A percentile compares a stretch with the other conserved stretches of the same genome.
Evolutionary conservation across 2,329 filamentous ascomycete species (phyloP).

Genomic region (Macroventuria anomochaeta): DNA sequence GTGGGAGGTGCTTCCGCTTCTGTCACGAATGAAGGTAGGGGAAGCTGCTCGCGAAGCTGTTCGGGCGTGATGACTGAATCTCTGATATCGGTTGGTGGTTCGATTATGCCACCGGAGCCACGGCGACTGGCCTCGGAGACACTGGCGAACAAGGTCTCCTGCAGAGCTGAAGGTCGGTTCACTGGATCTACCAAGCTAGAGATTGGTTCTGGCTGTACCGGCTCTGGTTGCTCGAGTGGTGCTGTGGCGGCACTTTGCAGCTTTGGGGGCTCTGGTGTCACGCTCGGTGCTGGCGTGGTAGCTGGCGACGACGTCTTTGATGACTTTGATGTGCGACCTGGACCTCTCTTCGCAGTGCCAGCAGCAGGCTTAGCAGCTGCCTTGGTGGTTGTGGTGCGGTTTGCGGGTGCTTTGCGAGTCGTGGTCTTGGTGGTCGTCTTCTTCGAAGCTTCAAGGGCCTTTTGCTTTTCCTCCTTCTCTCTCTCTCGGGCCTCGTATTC

Average conservation of each 20-base stretch:
- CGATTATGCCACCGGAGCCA: slow-evolving; percentile 27
- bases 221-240: slow-evolving; percentile 39
- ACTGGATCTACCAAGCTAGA: slow-evolving; percentile 14
- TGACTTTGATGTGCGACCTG: slow-evolving; percentile 33
- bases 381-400: slow-evolving; percentile 27
- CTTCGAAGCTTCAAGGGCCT: slow-evolving; percentile 41
- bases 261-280: slow-evolving; percentile 40
- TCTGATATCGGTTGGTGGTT: slow-evolving; percentile 39
- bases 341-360: slow-evolving; percentile 30
- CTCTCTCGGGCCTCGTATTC: slow-evolving; percentile 62
- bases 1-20: slow-evolving; percentile 27
- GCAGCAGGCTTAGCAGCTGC: slow-evolving; percentile 24
- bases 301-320: slow-evolving; percentile 41
- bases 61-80: slow-evolving; percentile 44
- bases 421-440: slow-evolving; percentile 40
- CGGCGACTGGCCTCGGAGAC: slow-evolving; percentile 22
- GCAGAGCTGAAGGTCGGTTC: neutral
- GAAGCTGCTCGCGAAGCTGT: slow-evolving; percentile 46
- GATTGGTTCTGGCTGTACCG: slow-evolving; percentile 24
- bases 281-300: slow-evolving; percentile 48
- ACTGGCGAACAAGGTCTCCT: neutral
- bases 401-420: slow-evolving; percentile 28
- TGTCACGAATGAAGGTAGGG: slow-evolving; percentile 41
- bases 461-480: slow-evolving; percentile 52
- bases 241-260: slow-evolving; percentile 28